Evolutionary conservation across 2,329 filamentous ascomycete species (phyloP).

Genomic region (Colletotrichum spaethianum): DNA sequence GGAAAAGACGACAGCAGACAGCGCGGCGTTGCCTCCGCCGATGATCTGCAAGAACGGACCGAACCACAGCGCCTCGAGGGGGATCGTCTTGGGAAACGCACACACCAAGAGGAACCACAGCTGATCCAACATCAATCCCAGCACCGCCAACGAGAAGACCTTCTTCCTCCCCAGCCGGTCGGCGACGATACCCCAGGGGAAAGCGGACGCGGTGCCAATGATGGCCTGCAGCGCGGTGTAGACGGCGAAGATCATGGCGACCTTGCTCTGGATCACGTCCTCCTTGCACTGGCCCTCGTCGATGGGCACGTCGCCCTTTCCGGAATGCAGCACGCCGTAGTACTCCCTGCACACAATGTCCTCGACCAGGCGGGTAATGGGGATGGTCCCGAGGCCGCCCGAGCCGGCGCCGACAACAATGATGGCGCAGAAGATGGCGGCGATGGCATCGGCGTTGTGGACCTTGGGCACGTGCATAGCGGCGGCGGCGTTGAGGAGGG

Average conservation of each 20-base stretch:
- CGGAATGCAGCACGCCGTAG: slow-evolving; percentile 48
- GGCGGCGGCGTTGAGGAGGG: slow-evolving; percentile 26
- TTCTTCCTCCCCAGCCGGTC: slow-evolving; percentile 56
- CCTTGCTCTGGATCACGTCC: slow-evolving; percentile 52
- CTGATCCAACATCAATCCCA: slow-evolving; percentile 48
- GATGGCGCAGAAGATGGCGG: slow-evolving; percentile 49
- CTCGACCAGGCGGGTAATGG: slow-evolving; percentile 53
- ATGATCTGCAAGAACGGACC: slow-evolving; percentile 50
- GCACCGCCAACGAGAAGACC: slow-evolving; percentile 50
- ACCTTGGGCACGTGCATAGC: slow-evolving; percentile 43
- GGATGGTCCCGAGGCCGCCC: slow-evolving; percentile 50
- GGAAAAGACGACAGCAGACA: slow-evolving; percentile 50
- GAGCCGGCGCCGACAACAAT: slow-evolving; percentile 49
- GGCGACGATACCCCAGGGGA: slow-evolving; percentile 56
- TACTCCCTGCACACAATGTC: slow-evolving; percentile 56
- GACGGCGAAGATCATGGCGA: slow-evolving; percentile 53
- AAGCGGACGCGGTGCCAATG: slow-evolving; percentile 49
- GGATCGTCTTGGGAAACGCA: slow-evolving; percentile 51
- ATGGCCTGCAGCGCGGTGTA: slow-evolving; percentile 48
- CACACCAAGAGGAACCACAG: slow-evolving; percentile 50
- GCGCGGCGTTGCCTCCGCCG: slow-evolving; percentile 54
- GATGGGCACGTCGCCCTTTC: slow-evolving; percentile 46
- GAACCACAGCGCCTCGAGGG: slow-evolving; percentile 52
- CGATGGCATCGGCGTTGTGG: slow-evolving; percentile 46
- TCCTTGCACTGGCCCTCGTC: slow-evolving; percentile 55